Base-by-base conservation (phyloP, 257 asterid genomes). In the Rauvolfia tetraphylla region DNA sequence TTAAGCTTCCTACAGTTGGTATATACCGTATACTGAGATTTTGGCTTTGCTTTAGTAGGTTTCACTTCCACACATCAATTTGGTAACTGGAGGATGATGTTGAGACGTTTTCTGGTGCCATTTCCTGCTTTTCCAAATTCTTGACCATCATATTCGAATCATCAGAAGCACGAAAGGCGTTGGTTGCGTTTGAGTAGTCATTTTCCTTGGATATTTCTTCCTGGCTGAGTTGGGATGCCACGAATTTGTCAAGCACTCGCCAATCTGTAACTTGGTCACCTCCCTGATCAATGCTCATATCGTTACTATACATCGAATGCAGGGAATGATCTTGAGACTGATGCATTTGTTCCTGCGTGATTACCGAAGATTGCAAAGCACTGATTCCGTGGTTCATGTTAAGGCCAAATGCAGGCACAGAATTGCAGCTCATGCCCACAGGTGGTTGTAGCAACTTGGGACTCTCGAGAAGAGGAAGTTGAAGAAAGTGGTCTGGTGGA, bases 201-300 rank as follows among this genome's bases (percentile, higher is more conserved):
- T 80, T 80, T 68, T 81, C 90, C 70, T 86, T 85, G 7, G 86
- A 76, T 27, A 67, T 76, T 48, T 87, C 90, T 36, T 85, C 96
- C 13, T 93, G 98, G 77, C 96, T 93, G 70, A 93, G 93, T 41
- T 91, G 98, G 12, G 97, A 91, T 0, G 98, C 98, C 41, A 93
- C 98, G 54, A 93, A 91, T 68, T 87, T 93, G 76, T 93, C 96
- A 29, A 93, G 93, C 1, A 87, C 95, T 74, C 98, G 81, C 98
- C 98, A 93, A 69, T 93, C 98, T 0, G 81, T 89, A 9, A 86
- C 85, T 31, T 86, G 95, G 39, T 88, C 89, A 20, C 46, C 83
- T 11, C 58, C 23, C 3, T 76, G 74, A 12, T 85, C 85, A 22
- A 36, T 27, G 56, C 38, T 68, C 39, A 36, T 56, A 68, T 69